Evolutionary conservation across 805 yeast species (phyloP).

Genomic region (Ogataea populi-albae): DNA sequence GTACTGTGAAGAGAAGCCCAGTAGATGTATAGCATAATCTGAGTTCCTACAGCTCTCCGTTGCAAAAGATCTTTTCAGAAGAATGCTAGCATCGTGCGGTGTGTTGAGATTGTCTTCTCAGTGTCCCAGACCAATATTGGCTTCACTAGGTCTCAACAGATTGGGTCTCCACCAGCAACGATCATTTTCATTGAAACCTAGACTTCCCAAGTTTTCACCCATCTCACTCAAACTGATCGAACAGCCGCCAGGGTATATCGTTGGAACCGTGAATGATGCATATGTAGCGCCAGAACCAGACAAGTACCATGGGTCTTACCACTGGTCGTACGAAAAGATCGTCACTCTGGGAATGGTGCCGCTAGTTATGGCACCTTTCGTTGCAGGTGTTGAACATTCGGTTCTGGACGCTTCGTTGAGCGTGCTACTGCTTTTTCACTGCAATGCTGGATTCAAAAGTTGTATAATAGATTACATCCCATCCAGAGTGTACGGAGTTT

Average conservation of each 20-base stretch:
- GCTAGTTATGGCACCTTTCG: slow-evolving; percentile 68
- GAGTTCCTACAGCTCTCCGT: neutral
- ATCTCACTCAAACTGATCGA: slow-evolving; percentile 51
- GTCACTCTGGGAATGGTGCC: slow-evolving; percentile 75
- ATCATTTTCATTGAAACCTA: slow-evolving; percentile 23
- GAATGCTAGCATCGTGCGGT: no score
- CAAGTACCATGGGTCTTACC: slow-evolving; percentile 77
- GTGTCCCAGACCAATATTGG: slow-evolving; percentile 6
- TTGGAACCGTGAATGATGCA: slow-evolving; percentile 94
- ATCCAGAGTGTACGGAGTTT: slow-evolving; percentile 73
- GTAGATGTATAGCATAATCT: neutral
- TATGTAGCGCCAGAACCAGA: slow-evolving; percentile 60
- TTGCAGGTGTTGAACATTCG: slow-evolving; percentile 64
- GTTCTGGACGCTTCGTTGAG: slow-evolving; percentile 76
- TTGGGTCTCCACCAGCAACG: no score
- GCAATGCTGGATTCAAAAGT: slow-evolving; percentile 81
- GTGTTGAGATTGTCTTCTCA: no score
- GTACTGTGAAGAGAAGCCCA: neutral
- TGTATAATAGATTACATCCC: slow-evolving; percentile 95
- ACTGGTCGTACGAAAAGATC: slow-evolving; percentile 88
- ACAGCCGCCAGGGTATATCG: slow-evolving; percentile 87
- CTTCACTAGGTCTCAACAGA: no score
- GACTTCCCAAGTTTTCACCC: slow-evolving; percentile 16
- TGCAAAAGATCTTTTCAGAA: neutral
- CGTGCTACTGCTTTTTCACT: slow-evolving; percentile 66